Percentiles rank a stretch among this genome's conserved stretches.
Evolutionary conservation across 2,329 filamentous ascomycete species (phyloP).

Genomic region (Tolypocladium tropicale): DNA sequence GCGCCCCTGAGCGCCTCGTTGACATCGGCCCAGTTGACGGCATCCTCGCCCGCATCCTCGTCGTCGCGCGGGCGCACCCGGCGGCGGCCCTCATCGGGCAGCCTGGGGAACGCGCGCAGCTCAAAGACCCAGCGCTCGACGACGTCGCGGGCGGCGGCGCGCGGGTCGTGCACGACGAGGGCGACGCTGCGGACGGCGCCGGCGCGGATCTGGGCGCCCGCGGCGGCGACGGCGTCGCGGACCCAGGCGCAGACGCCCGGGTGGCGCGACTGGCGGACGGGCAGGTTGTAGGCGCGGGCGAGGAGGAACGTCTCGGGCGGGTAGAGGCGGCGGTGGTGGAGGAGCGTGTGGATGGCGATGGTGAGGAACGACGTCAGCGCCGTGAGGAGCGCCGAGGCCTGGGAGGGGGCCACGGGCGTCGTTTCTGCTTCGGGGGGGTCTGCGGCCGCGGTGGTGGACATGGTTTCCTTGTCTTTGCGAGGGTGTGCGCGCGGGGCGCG

Average conservation of each 20-base stretch:
- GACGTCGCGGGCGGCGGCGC: slow-evolving; percentile 29
- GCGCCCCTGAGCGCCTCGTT: slow-evolving; percentile 64
- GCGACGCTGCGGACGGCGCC: slow-evolving; percentile 36
- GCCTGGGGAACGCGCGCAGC: slow-evolving; percentile 33
- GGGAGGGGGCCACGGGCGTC: slow-evolving; percentile 19
- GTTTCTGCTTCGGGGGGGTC: neutral
- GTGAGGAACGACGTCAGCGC: slow-evolving; percentile 74
- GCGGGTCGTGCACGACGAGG: slow-evolving; percentile 34
- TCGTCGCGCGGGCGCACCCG: slow-evolving; percentile 8
- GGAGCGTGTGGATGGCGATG: slow-evolving; percentile 73
- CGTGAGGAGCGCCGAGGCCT: slow-evolving; percentile 42
- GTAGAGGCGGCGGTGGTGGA: slow-evolving; percentile 75
- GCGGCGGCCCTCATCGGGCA: neutral
- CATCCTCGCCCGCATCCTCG: slow-evolving; percentile 10
- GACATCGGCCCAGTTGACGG: slow-evolving; percentile 47
- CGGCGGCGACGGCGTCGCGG: slow-evolving; percentile 64
- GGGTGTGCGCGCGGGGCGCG: too few relatives aligned
- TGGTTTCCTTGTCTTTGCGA: too few relatives aligned
- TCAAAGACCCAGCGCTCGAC: slow-evolving; percentile 55
- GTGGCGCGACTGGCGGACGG: slow-evolving; percentile 78
- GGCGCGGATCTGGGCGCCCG: slow-evolving; percentile 57
- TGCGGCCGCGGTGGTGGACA: neutral
- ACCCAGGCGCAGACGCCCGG: slow-evolving; percentile 81
- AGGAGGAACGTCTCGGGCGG: slow-evolving; percentile 68
- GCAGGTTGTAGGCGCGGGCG: slow-evolving; percentile 70